Conservation (phyloP, 306 rosid genomes). For the Vigna unguiculata region DNA sequence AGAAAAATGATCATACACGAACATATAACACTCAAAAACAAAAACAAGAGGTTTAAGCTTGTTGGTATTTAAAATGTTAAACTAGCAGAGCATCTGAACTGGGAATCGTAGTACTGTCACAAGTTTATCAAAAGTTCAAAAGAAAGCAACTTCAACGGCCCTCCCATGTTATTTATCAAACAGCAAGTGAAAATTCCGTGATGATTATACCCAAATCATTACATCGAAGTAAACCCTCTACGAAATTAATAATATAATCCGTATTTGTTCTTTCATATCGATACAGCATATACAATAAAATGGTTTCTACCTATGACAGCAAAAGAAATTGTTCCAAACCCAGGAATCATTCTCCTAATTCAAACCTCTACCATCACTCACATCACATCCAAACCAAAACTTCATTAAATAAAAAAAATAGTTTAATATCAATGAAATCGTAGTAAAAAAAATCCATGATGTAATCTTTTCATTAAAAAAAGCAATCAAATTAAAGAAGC, state of each 20-base stretch:
- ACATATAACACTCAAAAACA: neutral
- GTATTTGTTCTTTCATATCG: neutral
- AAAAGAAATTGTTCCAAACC: conserved; percentile 1
- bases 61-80: neutral
- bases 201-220: neutral
- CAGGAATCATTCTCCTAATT: conserved; percentile 14
- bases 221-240: conserved; percentile 16
- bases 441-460: neutral
- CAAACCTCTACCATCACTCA: neutral
- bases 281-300: conserved; percentile 9
- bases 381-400: conserved; percentile 22
- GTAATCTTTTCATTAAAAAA: neutral
- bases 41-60: neutral
- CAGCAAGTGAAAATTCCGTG: neutral
- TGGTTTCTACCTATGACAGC: conserved; percentile 16
- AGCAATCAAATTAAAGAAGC: neutral
- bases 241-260: neutral
- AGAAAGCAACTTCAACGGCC: conserved; percentile 8
- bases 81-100: neutral
- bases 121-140: conserved; percentile 1
- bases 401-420: neutral
- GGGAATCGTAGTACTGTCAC: neutral
- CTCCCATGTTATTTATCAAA: conserved; percentile 1
- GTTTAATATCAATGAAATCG: neutral
- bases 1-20: neutral